Evolutionary conservation across 2,329 filamentous ascomycete genomes (phyloP).

Genomic region (Penicillium sp.): DNA sequence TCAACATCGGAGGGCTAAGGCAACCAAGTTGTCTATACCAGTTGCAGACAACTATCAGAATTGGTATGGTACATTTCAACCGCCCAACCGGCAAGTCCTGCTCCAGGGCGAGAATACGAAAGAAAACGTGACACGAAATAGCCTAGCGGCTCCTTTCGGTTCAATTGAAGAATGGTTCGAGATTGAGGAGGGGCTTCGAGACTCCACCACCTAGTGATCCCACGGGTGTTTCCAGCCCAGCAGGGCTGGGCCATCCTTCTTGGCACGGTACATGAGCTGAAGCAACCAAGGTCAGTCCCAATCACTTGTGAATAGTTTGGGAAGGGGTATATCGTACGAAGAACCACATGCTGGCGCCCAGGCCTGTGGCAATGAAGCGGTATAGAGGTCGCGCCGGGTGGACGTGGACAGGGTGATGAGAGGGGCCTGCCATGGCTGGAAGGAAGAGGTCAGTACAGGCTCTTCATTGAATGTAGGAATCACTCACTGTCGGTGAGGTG

Average conservation of each 20-base stretch:
- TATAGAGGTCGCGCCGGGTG: constrained; percentile 69
- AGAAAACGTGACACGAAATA: constrained; percentile 6
- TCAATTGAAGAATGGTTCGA: background rate
- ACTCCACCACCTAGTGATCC: constrained; percentile 65
- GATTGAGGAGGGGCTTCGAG: background rate
- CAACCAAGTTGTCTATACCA: background rate
- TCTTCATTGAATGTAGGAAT: background rate
- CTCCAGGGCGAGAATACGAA: constrained; percentile 1
- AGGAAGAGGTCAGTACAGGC: constrained; percentile 1
- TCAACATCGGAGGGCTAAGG: no score
- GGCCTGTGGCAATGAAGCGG: constrained; percentile 77
- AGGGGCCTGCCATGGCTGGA: constrained; percentile 39
- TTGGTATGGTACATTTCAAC: constrained; percentile 26
- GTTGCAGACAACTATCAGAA: constrained; percentile 14
- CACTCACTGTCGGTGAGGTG: constrained; percentile 14
- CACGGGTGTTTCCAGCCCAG: constrained; percentile 95
- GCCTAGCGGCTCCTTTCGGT: background rate
- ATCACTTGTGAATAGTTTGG: background rate
- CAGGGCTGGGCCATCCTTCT: constrained; percentile 89
- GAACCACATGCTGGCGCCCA: constrained; percentile 99
- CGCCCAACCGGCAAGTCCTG: constrained; percentile 2
- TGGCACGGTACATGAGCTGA: constrained; percentile 92
- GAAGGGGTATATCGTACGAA: constrained; percentile 60
- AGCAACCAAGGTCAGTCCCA: constrained; percentile 17
- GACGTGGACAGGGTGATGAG: constrained; percentile 47